Evolutionary conservation across 352 stramenopile species (phyloP), one percentile per base, ranked within the genome.

Genomic region (Phytophthora sojae): DNA sequence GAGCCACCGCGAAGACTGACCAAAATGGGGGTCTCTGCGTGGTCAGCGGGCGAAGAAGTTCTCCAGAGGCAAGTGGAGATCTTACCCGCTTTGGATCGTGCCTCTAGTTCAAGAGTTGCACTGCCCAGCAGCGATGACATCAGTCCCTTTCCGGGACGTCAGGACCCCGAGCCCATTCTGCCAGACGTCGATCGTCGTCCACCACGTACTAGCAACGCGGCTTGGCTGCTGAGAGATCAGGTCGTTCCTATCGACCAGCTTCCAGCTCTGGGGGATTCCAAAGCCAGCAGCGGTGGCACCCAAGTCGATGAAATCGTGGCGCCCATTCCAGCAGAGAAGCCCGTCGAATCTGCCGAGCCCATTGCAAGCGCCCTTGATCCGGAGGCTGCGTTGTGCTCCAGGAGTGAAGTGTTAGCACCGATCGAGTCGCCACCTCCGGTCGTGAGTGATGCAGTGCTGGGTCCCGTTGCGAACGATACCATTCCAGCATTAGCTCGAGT

Each of bases 51-150:
- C 23, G 71, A 77, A 49, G 71, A 77, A 47, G 29, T 74, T 44
- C 59, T 77, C 17, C 71, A 77, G 17, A 60, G 71, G 11, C 51
- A 71, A 37, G 59, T 74, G 14, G 71, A 71, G 15, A 71, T 75
- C 21, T 32, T 77, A 44, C 71, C 71, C 5, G 55, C 71, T n/a
- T 49, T 77, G 17, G 61, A 70, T 54, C 61, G 57, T 11, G 12
- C 39, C 15, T 53, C 26, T 3, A 64, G 65, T 21, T 52, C 26
- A 32, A 32, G n/a, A 35, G 8, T 45, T 21, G 23, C 32, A 15
- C 14, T n/a, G 3, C 12, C 53, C 57, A 73, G 23, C 29, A 57
- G 45, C 15, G 58, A 77, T 2, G 64, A 73, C n/a, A 59, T 73
- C 9, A 70, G 35, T 12, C 57, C 57, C 6, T 66, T 76, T 64